Base-by-base conservation (phyloP, 2,329 filamentous ascomycete genomes). In the Aquanectria penicillioides region DNA sequence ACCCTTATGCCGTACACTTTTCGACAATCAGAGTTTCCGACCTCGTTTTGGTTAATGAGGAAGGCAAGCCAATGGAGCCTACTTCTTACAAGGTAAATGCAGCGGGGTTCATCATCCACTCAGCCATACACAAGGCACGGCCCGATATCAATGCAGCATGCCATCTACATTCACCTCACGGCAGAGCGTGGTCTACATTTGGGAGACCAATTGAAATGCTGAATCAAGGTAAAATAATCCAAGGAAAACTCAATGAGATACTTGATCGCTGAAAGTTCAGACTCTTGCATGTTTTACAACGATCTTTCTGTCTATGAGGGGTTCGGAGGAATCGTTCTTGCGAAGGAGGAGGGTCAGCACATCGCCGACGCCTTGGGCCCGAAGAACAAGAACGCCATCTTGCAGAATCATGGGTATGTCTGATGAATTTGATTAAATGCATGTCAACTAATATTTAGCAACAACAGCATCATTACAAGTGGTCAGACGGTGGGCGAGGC, bases 401-500 rank as follows among this genome's bases (percentile, higher is more conserved):
- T 90, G 34, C 75, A 84, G 47, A 90, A 89, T 64, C 87, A 90
- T 67, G 87, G 87, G 29, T 31, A n/a, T n/a, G n/a, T n/a, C n/a
- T n/a, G n/a, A n/a, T n/a, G n/a, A n/a, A n/a, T n/a, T n/a, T n/a
- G 29, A 31, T 11, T 31, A 10, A 31, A 6, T n/a, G 9, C 5
- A 31, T 31, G 11, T 4, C 3, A 6, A 31, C 29, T 31, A 31
- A 31, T 31, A 10, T n/a, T 11, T 10, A 11, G 11, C 29, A 31
- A 31, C n/a, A 12, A 11, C 11, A 31, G 29, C 0, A 71, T 90
- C 13, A 68, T 89, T 44, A 89, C 86, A 0, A 85, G 86, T 0
- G 87, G 87, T 1, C 69, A 68, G 2, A 89, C 87, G 0, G 86
- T 90, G 1, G 87, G 89, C 61, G 87, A 89, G 68, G 87, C 87